Evolutionary conservation across 129 eudicot species (phyloP).

Genomic region (Ambrosia trifida): DNA sequence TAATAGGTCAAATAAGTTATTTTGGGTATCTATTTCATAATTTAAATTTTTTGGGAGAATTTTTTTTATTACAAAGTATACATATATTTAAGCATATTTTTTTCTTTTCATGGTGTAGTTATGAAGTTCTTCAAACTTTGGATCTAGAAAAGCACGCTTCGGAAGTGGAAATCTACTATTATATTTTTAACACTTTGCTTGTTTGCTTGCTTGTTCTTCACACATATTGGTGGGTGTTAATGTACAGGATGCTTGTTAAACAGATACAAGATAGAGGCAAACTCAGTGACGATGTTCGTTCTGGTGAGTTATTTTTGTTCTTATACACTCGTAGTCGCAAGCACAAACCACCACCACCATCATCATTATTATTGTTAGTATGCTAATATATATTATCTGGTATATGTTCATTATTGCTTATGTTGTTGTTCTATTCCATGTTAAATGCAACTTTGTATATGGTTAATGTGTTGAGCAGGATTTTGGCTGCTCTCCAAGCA

Average conservation of each 20-base stretch:
- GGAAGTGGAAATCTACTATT: slow-evolving; percentile 65
- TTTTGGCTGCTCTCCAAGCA: background rate
- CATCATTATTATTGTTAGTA: background rate
- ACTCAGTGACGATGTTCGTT: slow-evolving; percentile 79
- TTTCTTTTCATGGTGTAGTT: slow-evolving; percentile 40
- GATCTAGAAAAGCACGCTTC: slow-evolving; percentile 59
- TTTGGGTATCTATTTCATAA: background rate
- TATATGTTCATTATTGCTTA: too few species aligned
- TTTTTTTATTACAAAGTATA: slow-evolving; percentile 13
- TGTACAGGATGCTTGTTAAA: slow-evolving; percentile 79
- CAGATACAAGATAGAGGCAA: slow-evolving; percentile 77
- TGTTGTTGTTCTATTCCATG: background rate
- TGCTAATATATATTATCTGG: background rate
- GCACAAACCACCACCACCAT: background rate
- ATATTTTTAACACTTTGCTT: slow-evolving; percentile 76
- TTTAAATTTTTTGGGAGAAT: background rate
- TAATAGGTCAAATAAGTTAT: background rate
- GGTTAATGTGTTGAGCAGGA: background rate
- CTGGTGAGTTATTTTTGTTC: slow-evolving; percentile 52
- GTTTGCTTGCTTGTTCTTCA: slow-evolving; percentile 73
- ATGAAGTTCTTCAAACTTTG: slow-evolving; percentile 54
- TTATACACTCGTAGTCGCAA: background rate
- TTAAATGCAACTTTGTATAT: background rate
- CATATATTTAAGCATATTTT: background rate
- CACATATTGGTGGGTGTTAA: slow-evolving; percentile 85